A percentile compares a stretch with the other conserved stretches of the same genome.
phyloP scores from a whole-genome alignment of 306 rosid genomes.

The Acacia confusa region DNA sequence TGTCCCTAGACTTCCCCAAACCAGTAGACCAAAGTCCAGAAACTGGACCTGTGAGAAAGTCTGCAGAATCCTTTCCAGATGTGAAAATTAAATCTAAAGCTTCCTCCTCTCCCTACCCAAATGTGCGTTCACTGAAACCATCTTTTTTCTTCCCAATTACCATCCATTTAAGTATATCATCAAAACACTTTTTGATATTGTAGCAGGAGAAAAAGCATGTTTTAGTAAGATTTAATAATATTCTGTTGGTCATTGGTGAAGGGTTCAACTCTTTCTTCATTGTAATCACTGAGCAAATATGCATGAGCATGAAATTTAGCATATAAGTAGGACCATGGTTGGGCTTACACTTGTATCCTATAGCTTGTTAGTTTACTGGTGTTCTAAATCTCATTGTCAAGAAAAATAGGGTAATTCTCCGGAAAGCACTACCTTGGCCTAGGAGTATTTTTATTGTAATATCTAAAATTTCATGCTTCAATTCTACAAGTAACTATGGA shows the following conservation, averaged over 20 bases:
- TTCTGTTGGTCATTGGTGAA: background rate
- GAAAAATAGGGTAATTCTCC: background rate
- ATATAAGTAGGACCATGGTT: background rate
- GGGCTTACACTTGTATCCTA: background rate
- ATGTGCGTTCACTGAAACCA: constrained; percentile 49
- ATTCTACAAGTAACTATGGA: background rate
- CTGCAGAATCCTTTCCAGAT: constrained; percentile 34
- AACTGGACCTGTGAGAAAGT: constrained; percentile 35
- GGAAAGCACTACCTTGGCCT: background rate
- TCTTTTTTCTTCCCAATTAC: constrained; percentile 7
- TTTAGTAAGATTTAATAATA: constrained; percentile 11
- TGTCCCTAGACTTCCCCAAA: constrained; percentile 31
- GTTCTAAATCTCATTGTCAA: background rate
- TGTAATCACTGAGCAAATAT: background rate
- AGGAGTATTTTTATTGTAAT: background rate
- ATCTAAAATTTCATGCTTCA: background rate
- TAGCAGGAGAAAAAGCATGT: background rate
- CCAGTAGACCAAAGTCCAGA: constrained; percentile 39
- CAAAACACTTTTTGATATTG: background rate
- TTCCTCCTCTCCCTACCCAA: constrained; percentile 72
- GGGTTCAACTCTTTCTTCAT: background rate
- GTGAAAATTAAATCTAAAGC: constrained; percentile 41
- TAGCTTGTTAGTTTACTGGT: background rate
- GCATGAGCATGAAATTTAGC: background rate
- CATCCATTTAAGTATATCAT: constrained; percentile 19